These are phyloP conservation scores for Rhytidiadelphus loreus DNA, from an alignment of 225 moss, liverwort and hornwort genomes.

Conservation along the genomic window DNA sequence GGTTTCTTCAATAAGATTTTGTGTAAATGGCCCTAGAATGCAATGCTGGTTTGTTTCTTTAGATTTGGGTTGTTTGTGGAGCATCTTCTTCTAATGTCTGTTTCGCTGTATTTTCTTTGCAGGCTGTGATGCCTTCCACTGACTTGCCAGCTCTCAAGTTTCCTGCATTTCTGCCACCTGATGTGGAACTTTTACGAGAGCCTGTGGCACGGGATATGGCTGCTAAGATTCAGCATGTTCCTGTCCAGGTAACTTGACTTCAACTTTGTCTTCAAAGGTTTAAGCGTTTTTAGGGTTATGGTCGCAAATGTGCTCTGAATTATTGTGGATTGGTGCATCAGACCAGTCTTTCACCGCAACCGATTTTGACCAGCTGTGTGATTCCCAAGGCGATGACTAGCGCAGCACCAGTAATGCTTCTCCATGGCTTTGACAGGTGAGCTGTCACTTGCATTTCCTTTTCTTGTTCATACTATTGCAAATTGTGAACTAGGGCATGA, in stretches of 20 bases:
- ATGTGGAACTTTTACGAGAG: constrained; percentile 59
- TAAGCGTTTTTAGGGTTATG: background rate
- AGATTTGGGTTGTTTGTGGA: background rate
- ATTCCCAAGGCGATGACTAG: constrained; percentile 40
- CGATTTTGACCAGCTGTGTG: constrained; percentile 86
- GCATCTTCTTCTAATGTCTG: background rate
- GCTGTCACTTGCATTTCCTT: background rate
- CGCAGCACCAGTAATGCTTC: constrained; percentile 40
- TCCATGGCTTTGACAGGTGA: constrained; percentile 98
- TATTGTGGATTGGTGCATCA: constrained; percentile 26
- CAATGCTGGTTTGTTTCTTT: background rate
- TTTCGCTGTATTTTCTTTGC: background rate
- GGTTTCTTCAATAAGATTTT: background rate
- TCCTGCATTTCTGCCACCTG: constrained; percentile 68
- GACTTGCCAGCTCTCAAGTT: constrained; percentile 31
- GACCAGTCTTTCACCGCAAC: constrained; percentile 65
- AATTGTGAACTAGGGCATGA: background rate
- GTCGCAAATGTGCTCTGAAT: background rate
- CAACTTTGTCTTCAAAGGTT: background rate
- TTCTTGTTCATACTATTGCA: background rate
- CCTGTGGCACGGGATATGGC: constrained; percentile 71
- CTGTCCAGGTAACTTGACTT: constrained; percentile 52
- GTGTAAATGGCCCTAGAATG: background rate
- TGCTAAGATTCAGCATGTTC: constrained; percentile 76
- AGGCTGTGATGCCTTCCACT: constrained; percentile 24